These are phyloP conservation scores for Neophaeococcomyces aloes DNA, from an alignment of 2,329 filamentous ascomycete species.

Conservation along the genomic window DNA sequence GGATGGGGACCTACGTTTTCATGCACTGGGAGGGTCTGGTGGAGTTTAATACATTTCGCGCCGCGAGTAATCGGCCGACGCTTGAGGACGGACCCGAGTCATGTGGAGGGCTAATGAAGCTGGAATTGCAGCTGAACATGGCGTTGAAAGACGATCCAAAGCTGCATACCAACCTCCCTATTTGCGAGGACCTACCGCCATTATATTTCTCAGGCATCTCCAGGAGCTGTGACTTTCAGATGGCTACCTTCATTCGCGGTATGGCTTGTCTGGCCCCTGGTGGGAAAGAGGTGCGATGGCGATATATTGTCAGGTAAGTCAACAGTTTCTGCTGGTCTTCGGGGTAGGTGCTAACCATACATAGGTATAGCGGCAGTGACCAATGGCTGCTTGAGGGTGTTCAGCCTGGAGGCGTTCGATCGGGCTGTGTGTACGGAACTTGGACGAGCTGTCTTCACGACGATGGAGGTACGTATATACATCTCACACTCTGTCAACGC, in stretches of 20 bases:
- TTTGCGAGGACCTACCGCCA: slow-evolving; percentile 14
- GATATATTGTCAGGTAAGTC: slow-evolving; percentile 16
- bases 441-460: slow-evolving; percentile 20
- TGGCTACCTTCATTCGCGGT: slow-evolving; percentile 15
- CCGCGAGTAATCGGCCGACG: slow-evolving; percentile 8
- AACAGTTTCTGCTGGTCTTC: not conserved
- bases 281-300: slow-evolving; percentile 20
- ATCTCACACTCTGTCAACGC: no score
- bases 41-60: slow-evolving; percentile 13
- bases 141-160: slow-evolving; percentile 12
- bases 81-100: slow-evolving; percentile 19
- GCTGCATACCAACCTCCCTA: slow-evolving; percentile 14
- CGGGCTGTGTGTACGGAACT: slow-evolving; percentile 19
- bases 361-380: slow-evolving; percentile 18
- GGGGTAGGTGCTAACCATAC: not conserved
- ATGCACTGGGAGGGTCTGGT: slow-evolving; percentile 19
- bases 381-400: slow-evolving; percentile 23
- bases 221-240: slow-evolving; percentile 9
- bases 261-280: slow-evolving; percentile 14
- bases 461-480: slow-evolving; percentile 10
- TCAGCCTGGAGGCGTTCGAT: slow-evolving; percentile 20
- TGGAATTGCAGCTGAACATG: slow-evolving; percentile 18
- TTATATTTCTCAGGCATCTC: slow-evolving; percentile 21
- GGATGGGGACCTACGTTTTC: slow-evolving; percentile 21
- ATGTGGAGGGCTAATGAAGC: slow-evolving; percentile 21